These are phyloP conservation scores for Fraxinus americana DNA, from an alignment of 257 asterid species.

Conservation along the genomic window DNA sequence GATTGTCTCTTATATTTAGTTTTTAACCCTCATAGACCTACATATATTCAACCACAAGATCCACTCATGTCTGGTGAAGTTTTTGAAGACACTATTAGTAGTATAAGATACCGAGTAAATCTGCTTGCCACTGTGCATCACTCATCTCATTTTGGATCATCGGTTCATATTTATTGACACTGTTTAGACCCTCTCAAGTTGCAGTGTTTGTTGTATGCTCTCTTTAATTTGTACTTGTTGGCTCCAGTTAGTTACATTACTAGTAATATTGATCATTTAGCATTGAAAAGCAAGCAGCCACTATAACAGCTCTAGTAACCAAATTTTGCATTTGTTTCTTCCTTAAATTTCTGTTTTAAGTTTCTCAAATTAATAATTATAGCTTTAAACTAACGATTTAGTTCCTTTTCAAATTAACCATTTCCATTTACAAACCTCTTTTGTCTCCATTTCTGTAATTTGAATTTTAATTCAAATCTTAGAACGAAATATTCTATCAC, in stretches of 20 bases:
- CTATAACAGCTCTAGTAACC: neutral
- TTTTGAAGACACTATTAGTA: neutral
- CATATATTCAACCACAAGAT: neutral
- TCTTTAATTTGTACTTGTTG: neutral
- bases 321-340: neutral
- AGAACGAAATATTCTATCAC: neutral
- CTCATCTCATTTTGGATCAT: neutral
- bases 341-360: neutral
- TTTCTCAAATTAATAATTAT: neutral
- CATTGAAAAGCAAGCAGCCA: neutral
- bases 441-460: neutral
- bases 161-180: neutral
- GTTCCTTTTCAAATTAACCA: neutral
- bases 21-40: no score
- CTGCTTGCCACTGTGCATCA: neutral
- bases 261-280: no score
- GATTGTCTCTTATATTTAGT: neutral
- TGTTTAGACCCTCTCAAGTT: neutral
- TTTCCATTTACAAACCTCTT: neutral
- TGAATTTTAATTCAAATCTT: neutral
- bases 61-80: neutral
- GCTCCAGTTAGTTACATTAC: neutral
- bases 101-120: neutral
- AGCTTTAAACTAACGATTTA: neutral
- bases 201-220: neutral